These are phyloP conservation scores for Colletotrichum navitas DNA, from an alignment of 2,329 filamentous ascomycete genomes.

Conservation along the genomic window DNA sequence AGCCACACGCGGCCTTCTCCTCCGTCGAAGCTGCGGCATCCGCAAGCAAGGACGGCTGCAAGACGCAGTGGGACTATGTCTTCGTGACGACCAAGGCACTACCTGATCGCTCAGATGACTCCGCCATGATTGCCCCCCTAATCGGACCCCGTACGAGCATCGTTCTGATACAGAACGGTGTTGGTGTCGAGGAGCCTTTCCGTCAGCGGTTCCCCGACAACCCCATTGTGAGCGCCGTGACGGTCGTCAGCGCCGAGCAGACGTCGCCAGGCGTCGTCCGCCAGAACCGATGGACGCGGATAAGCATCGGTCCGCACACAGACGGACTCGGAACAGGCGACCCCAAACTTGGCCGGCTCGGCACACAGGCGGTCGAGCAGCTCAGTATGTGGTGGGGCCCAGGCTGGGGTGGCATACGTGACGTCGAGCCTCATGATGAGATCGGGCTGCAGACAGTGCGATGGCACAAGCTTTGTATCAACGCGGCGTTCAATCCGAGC, in stretches of 20 bases:
- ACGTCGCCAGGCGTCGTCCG: slow-evolving; percentile 71
- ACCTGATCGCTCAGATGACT: slow-evolving; percentile 73
- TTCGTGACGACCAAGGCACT: slow-evolving; percentile 79
- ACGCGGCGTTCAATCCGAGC: slow-evolving; percentile 80
- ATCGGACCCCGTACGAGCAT: slow-evolving; percentile 68
- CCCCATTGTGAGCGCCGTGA: slow-evolving; percentile 76
- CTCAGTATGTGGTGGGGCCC: slow-evolving; percentile 66
- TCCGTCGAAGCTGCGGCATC: slow-evolving; percentile 67
- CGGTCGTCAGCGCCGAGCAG: slow-evolving; percentile 77
- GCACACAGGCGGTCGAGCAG: slow-evolving; percentile 58
- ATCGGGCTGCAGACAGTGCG: slow-evolving; percentile 76
- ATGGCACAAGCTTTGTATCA: slow-evolving; percentile 84
- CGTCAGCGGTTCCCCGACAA: slow-evolving; percentile 69
- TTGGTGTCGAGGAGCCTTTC: slow-evolving; percentile 78
- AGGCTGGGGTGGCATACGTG: slow-evolving; percentile 70
- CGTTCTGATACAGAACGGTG: slow-evolving; percentile 78
- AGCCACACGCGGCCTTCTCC: slow-evolving; percentile 71
- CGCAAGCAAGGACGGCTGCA: slow-evolving; percentile 23
- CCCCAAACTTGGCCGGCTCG: slow-evolving; percentile 50
- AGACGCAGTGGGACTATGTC: slow-evolving; percentile 66
- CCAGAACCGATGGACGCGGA: slow-evolving; percentile 81
- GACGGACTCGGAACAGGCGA: slow-evolving; percentile 58
- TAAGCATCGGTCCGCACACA: slow-evolving; percentile 76
- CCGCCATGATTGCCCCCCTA: slow-evolving; percentile 70
- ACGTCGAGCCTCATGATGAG: slow-evolving; percentile 74